Evolutionary conservation across 2,329 filamentous ascomycete genomes (phyloP), one percentile per base, ranked within the genome.

Genomic region (Cordyceps cicadae): DNA sequence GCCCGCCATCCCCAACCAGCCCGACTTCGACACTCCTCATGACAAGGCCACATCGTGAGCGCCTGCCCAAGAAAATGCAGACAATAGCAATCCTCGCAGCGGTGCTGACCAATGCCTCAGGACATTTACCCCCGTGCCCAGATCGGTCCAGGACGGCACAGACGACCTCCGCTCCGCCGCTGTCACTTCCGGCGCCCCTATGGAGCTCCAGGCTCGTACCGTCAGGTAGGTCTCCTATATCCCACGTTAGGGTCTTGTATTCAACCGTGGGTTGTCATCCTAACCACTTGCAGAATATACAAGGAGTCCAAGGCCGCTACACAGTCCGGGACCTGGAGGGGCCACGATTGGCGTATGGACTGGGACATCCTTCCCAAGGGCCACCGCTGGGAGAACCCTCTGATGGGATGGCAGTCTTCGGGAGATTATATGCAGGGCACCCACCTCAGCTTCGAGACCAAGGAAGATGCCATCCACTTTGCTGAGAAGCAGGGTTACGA

Each of bases 401-500:
- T 99, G 73, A 99, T 99, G 85, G 94, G 94, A 63, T 99, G 95
- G 95, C 92, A 97, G 74, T 97, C 93, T 26, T 95, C 92, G 19
- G 93, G 83, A 60, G 94, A 99, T 75, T 86, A 85, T 72, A 94
- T 99, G 91, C 92, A 99, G 75, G 93, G 92, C 70, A 96, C 92
- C 54, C 85, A 92, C 72, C 76, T 99, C 69, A 87, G 87, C 75
- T 99, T 99, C 83, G 89, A 89, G 75, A 83, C 81, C 69, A 97
- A 96, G 81, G 92, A 97, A 73, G 93, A 96, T 68, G 94, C 94
- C 66, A 93, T 99, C 70, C 79, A 82, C 62, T 99, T 99, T 71
- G 94, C 95, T 26, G 89, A 97, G 79, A 99, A 97, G 83, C 94
- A 99, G 76, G 94, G 95, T 41, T 99, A 99, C 73, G 93, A 99